Evolutionary conservation across 2,329 filamentous ascomycete species (phyloP).

Genomic region (Pleurostoma richardsiae): DNA sequence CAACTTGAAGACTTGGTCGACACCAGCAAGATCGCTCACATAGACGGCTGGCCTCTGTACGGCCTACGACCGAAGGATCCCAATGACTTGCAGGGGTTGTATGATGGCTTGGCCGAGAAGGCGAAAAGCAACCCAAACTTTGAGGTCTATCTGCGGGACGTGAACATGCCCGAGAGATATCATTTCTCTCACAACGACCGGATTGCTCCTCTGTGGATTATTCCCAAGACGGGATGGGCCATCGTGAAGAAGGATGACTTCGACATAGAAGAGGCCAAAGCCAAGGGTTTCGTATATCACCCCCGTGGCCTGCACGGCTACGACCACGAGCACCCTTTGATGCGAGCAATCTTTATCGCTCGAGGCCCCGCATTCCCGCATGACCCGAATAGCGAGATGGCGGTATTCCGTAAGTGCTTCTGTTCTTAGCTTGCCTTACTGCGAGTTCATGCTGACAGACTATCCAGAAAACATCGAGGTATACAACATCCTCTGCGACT

Average conservation of each 20-base stretch:
- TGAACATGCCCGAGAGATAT: slow-evolving; percentile 87
- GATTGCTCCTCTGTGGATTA: slow-evolving; percentile 91
- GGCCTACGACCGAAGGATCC: slow-evolving; percentile 76
- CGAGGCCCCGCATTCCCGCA: slow-evolving; percentile 90
- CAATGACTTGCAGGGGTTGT: slow-evolving; percentile 60
- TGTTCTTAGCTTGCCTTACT: neutral
- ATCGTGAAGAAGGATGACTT: slow-evolving; percentile 80
- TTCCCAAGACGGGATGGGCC: slow-evolving; percentile 89
- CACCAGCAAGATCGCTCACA: slow-evolving; percentile 69
- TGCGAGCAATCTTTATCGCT: slow-evolving; percentile 94
- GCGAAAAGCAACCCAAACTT: slow-evolving; percentile 62
- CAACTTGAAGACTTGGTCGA: slow-evolving; percentile 90
- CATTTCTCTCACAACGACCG: slow-evolving; percentile 85
- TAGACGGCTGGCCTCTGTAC: slow-evolving; percentile 90
- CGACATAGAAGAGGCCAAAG: slow-evolving; percentile 62
- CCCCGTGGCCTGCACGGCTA: slow-evolving; percentile 90
- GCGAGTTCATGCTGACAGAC: slow-evolving; percentile 17
- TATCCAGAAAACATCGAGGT: slow-evolving; percentile 81
- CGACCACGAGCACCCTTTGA: slow-evolving; percentile 88
- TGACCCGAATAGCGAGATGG: slow-evolving; percentile 70
- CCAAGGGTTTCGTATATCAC: slow-evolving; percentile 63
- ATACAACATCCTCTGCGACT: slow-evolving; percentile 93
- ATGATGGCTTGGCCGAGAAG: slow-evolving; percentile 55
- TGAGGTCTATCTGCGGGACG: slow-evolving; percentile 81
- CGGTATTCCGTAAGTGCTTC: slow-evolving; percentile 71